These are phyloP conservation scores for Chaetomidium leptoderma DNA, from an alignment of 495 filamentous ascomycete genomes.

Conservation along the genomic window DNA sequence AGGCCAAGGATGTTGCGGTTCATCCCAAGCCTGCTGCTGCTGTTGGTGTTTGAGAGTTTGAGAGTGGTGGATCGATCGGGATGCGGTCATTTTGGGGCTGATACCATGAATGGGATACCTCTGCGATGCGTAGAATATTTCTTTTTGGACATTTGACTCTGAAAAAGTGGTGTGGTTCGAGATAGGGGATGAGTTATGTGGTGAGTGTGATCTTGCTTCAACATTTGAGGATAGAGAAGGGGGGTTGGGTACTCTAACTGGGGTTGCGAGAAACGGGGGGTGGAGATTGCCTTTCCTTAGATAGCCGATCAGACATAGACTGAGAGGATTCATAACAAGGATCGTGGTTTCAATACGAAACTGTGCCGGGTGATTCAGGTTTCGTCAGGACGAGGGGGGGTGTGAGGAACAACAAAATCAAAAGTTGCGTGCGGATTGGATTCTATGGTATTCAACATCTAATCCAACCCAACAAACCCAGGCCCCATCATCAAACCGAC, in stretches of 20 bases:
- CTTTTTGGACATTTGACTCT: background rate
- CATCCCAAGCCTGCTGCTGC: conserved; percentile 18
- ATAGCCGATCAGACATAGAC: background rate
- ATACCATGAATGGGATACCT: background rate
- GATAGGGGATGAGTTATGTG: no score
- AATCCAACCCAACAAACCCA: background rate
- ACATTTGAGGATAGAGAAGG: no score
- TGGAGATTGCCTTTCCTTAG: background rate
- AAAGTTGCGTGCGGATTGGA: no score
- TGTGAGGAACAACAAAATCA: background rate
- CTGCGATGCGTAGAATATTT: background rate
- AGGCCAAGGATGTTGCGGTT: conserved; percentile 25
- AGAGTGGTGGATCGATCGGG: background rate
- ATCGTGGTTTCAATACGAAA: background rate
- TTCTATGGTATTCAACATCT: no score
- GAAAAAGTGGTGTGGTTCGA: background rate
- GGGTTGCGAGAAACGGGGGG: background rate
- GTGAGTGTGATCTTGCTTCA: no score
- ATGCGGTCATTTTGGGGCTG: background rate
- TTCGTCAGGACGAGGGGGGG: background rate
- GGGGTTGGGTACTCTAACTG: no score
- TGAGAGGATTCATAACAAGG: background rate
- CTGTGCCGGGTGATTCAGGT: background rate
- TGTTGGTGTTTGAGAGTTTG: background rate
- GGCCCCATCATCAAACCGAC: conserved; percentile 55